Conservation (phyloP, 2,329 filamentous ascomycete species). For the Aspergillus clavatus region DNA sequence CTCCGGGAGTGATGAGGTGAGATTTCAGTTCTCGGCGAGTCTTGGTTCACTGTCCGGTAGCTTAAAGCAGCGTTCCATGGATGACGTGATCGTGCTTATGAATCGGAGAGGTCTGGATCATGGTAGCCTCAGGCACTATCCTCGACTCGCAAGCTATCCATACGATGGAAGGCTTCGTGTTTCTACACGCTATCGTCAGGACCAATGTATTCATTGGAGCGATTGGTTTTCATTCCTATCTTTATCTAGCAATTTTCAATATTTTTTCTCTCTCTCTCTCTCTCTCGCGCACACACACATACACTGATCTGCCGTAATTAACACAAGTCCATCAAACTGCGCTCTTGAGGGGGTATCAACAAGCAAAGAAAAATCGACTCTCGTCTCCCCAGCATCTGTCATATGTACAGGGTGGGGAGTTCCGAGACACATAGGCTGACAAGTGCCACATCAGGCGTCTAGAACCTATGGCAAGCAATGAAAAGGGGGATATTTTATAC, state of each 20-base stretch:
- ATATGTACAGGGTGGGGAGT: too few species aligned
- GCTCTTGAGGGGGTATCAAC: slow-evolving; percentile 25
- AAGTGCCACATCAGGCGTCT: slow-evolving; percentile 6
- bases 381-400: background rate
- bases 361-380: slow-evolving; percentile 18
- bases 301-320: slow-evolving; percentile 8
- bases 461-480: background rate
- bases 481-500: slow-evolving; percentile 1
- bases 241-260: too few species aligned
- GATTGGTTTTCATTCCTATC: too few species aligned
- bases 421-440: too few species aligned
- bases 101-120: slow-evolving; percentile 27
- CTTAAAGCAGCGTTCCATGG: slow-evolving; percentile 12
- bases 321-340: slow-evolving; percentile 20
- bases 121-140: slow-evolving; percentile 10
- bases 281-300: too few species aligned
- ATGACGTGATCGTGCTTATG: slow-evolving; percentile 36
- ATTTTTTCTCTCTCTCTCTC: too few species aligned
- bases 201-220: too few species aligned
- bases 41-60: background rate
- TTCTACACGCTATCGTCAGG: too few species aligned
- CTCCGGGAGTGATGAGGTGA: slow-evolving; percentile 8
- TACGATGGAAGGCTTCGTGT: too few species aligned
- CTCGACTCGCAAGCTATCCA: background rate
- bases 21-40: slow-evolving; percentile 4